These are phyloP conservation scores for Leptographium lundbergii DNA, from an alignment of 2,329 filamentous ascomycete species.

Conservation along the genomic window DNA sequence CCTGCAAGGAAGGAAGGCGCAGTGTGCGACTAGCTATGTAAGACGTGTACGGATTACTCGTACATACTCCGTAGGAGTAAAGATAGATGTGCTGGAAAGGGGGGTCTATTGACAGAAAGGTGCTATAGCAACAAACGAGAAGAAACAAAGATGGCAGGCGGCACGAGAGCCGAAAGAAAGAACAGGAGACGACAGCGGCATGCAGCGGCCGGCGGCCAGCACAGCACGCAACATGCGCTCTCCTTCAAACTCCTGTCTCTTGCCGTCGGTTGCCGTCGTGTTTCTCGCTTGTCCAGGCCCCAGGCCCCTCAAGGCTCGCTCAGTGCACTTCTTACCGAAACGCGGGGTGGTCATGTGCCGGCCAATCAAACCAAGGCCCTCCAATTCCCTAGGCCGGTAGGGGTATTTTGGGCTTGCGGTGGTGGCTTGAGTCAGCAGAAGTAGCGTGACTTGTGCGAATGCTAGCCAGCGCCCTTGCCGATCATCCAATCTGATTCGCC, in stretches of 20 bases:
- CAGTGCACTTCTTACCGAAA: background rate
- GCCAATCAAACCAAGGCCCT: background rate
- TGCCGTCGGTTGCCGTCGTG: background rate
- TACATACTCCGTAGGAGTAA: no score
- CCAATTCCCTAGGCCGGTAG: background rate
- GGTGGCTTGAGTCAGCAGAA: constrained; percentile 3
- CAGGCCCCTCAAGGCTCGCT: background rate
- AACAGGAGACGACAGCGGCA: background rate
- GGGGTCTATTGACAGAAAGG: background rate
- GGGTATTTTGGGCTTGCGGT: background rate
- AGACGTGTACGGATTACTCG: no score
- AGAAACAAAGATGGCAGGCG: background rate
- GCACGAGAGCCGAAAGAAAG: background rate
- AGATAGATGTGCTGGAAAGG: background rate
- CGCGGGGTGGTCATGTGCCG: background rate
- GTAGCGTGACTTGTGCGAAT: background rate
- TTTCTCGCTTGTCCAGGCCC: no score
- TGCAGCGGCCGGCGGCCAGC: no score
- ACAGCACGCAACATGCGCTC: no score
- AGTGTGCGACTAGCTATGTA: background rate
- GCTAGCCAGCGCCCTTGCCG: background rate
- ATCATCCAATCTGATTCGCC: background rate
- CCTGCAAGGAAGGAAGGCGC: background rate
- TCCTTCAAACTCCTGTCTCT: background rate
- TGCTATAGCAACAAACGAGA: constrained; percentile 1